Conservation (phyloP, 805 yeast species). For the Wickerhamomyces bovis region DNA sequence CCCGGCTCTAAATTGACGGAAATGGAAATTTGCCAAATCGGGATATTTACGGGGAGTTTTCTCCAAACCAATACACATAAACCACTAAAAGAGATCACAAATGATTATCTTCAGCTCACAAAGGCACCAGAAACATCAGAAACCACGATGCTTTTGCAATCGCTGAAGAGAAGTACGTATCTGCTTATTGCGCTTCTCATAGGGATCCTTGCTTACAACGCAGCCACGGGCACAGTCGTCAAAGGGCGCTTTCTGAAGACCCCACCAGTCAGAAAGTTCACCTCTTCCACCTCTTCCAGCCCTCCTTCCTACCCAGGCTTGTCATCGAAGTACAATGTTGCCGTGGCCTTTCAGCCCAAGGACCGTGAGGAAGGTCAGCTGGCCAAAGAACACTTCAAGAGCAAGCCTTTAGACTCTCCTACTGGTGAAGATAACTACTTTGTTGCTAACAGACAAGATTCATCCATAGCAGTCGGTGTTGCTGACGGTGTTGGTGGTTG, state of each 20-base stretch:
- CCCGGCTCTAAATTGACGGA: neutral
- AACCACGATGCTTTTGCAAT: conserved; percentile 10
- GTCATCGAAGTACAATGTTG: conserved; percentile 41
- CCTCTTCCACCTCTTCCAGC: conserved; percentile 12
- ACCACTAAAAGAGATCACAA: too few species aligned
- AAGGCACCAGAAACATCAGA: neutral
- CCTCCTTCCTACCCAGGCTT: conserved; percentile 13
- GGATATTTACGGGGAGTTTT: neutral
- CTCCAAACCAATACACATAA: too few species aligned
- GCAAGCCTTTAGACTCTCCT: conserved; percentile 42
- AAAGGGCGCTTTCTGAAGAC: neutral
- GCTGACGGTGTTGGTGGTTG: conserved; percentile 99
- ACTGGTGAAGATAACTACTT: conserved; percentile 78
- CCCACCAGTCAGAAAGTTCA: conserved; percentile 4
- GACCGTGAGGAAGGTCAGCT: conserved; percentile 51
- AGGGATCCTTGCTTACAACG: conserved; percentile 20
- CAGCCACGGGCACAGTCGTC: conserved; percentile 6
- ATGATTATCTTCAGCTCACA: neutral
- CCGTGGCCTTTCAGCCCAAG: conserved; percentile 73
- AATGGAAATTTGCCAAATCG: neutral
- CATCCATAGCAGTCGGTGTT: conserved; percentile 57
- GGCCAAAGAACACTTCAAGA: conserved; percentile 22
- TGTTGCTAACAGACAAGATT: conserved; percentile 32
- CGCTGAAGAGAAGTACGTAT: conserved; percentile 23
- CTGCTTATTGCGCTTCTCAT: conserved; percentile 7